These are phyloP conservation scores for Neurospora africana DNA, from an alignment of 495 filamentous ascomycete genomes.

Conservation along the genomic window DNA sequence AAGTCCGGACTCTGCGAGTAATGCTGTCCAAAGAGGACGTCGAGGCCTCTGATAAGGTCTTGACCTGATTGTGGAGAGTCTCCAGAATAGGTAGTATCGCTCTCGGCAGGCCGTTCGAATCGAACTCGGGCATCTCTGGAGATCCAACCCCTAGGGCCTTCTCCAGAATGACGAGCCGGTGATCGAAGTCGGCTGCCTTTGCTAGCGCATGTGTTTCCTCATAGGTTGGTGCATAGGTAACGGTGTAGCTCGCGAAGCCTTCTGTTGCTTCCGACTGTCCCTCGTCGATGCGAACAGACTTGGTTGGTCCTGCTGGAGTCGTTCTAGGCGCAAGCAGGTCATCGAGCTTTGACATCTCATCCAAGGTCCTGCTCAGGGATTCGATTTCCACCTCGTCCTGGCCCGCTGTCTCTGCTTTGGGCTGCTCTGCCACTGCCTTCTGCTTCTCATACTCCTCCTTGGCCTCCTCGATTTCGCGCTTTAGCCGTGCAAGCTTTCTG, in stretches of 20 bases:
- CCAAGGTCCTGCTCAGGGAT: constrained; percentile 55
- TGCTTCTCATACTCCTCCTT: constrained; percentile 53
- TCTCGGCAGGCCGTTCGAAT: constrained; percentile 42
- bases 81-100: constrained; percentile 75
- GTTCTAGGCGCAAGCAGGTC: constrained; percentile 19
- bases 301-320: constrained; percentile 16
- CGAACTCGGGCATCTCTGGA: constrained; percentile 52
- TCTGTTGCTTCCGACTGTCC: not conserved
- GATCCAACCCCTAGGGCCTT: constrained; percentile 68
- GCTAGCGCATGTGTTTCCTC: constrained; percentile 57
- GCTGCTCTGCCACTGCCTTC: constrained; percentile 27
- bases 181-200: constrained; percentile 80
- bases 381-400: constrained; percentile 32
- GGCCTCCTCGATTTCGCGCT: constrained; percentile 67
- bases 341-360: constrained; percentile 38
- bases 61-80: constrained; percentile 60
- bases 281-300: constrained; percentile 4
- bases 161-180: constrained; percentile 67
- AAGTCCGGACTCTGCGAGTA: constrained; percentile 57
- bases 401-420: constrained; percentile 19
- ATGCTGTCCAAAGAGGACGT: constrained; percentile 63
- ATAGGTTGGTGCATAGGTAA: constrained; percentile 46
- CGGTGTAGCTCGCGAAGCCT: constrained; percentile 36
- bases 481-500: constrained; percentile 65
- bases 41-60: constrained; percentile 51